Base-by-base conservation (phyloP, 2,329 filamentous ascomycete genomes). In the Didymella pomorum region DNA sequence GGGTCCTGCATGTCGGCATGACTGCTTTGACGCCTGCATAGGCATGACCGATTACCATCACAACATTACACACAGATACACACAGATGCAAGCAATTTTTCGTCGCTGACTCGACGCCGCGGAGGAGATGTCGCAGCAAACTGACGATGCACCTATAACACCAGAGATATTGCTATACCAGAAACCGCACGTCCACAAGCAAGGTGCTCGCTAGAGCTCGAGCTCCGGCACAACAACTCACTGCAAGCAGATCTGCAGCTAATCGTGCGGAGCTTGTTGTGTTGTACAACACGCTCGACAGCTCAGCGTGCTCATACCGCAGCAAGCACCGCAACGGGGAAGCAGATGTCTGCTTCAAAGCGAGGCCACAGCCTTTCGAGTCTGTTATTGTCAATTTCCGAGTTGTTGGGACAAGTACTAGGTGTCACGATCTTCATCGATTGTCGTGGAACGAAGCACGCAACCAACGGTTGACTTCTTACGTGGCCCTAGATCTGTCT, bases 311-410 rank as follows among this genome's bases (percentile, higher is more conserved):
- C 57, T 65, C 33, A 59, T 60, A 68, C 63, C 14, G 56, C 65
- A 62, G 59, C 51, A 57, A 58, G 53, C 60, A 68, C 65, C 39
- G 47, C 60, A 68, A 67, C 63, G 60, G 56, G 59, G 55, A 58
- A 62, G 64, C 59, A 56, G 51, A 50, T 25, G 46, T 49, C 43
- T 59, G 52, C 58, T 62, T 56, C 31, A 50, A 59, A 60, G 65
- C 62, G 61, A 67, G 54, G 46, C 67, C 62, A 65, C 51, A 58
- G 54, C 59, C 46, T 43, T 47, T 52, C 46, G 28, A 56, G 35
- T 46, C 28, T 37, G 26, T 28, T 26, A 28, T 39, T 29, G 41
- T 16, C 42, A 53, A 43, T 39, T 43, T 52, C 56, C 51, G 46
- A 54, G 33, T 51, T 47, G 56, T 46, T 43, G 56, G 56, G 50